Conservation (phyloP, 306 rosid genomes). For the Lathyrus aphaca region DNA sequence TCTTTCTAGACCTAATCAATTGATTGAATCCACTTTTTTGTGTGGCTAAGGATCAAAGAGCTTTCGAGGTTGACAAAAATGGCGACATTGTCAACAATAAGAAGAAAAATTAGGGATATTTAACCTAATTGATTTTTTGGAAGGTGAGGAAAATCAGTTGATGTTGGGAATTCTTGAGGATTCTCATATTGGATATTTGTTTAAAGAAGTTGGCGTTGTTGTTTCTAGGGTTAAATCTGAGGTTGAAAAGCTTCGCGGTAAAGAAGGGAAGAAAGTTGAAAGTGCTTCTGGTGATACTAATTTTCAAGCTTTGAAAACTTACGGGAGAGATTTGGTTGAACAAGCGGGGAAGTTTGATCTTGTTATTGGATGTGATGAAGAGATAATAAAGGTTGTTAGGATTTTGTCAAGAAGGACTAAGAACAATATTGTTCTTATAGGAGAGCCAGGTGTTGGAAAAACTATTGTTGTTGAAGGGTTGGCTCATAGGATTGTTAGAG, state of each 20-base stretch:
- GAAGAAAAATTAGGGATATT: slow-evolving; percentile 15
- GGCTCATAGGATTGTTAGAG: no score
- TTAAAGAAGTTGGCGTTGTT: slow-evolving; percentile 76
- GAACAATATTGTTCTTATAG: slow-evolving; percentile 87
- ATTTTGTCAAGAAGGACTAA: slow-evolving; percentile 81
- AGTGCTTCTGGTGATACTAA: slow-evolving; percentile 73
- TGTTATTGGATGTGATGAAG: slow-evolving; percentile 86
- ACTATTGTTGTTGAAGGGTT: no score
- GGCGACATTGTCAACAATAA: slow-evolving; percentile 58
- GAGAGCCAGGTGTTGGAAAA: no score
- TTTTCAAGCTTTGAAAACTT: slow-evolving; percentile 77
- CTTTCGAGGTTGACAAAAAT: slow-evolving; percentile 63
- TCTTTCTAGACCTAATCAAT: slow-evolving; percentile 46
- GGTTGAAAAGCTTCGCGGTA: slow-evolving; percentile 80
- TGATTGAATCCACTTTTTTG: slow-evolving; percentile 42
- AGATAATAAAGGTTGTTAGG: slow-evolving; percentile 74
- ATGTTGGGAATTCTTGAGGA: slow-evolving; percentile 85
- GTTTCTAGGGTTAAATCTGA: slow-evolving; percentile 64
- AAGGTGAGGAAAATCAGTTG: slow-evolving; percentile 45
- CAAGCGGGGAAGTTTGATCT: slow-evolving; percentile 91
- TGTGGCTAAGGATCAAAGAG: slow-evolving; percentile 55
- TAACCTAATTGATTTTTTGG: slow-evolving; percentile 32
- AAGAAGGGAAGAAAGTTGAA: slow-evolving; percentile 74
- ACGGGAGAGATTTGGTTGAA: slow-evolving; percentile 85
- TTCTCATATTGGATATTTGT: slow-evolving; percentile 72